phyloP scores from a whole-genome alignment of 1,139 yeast genomes.

The Yamadazyma friedrichii region DNA sequence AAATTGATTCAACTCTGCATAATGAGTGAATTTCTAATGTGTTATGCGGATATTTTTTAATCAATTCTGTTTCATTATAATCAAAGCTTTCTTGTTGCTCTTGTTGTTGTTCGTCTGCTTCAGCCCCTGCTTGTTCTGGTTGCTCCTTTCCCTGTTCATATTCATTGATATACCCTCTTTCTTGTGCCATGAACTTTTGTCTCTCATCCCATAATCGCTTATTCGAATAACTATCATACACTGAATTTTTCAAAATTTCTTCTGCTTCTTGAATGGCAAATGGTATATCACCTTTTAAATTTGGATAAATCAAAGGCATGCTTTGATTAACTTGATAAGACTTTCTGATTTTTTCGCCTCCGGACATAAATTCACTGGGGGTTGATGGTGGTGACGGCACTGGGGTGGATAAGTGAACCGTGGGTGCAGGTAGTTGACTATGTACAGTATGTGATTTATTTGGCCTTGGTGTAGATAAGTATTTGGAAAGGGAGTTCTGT shows the following conservation, averaged over 20 bases:
- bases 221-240: constrained; percentile 64
- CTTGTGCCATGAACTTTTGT: constrained; percentile 68
- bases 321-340: constrained; percentile 78
- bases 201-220: constrained; percentile 73
- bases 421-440: constrained; percentile 59
- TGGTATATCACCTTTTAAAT: constrained; percentile 48
- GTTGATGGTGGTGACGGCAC: constrained; percentile 81
- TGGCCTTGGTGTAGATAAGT: constrained; percentile 60
- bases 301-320: constrained; percentile 77
- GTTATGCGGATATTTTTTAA: constrained; percentile 29
- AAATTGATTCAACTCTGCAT: constrained; percentile 60
- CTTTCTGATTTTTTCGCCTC: constrained; percentile 66
- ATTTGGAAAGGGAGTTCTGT: constrained; percentile 53
- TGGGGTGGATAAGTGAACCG: constrained; percentile 82
- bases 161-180: constrained; percentile 60
- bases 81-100: constrained; percentile 18
- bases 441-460: constrained; percentile 52
- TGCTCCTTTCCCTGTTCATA: constrained; percentile 8
- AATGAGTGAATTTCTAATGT: constrained; percentile 42
- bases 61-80: constrained; percentile 17
- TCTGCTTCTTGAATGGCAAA: constrained; percentile 76
- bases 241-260: constrained; percentile 55
- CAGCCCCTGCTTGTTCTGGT: background rate
- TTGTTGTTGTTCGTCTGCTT: background rate
- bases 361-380: constrained; percentile 55